Percentiles rank a stretch among this genome's conserved stretches.
These are phyloP conservation scores for Schrenkiella parvula DNA, from an alignment of 345 rosid species.

Conservation along the genomic window DNA sequence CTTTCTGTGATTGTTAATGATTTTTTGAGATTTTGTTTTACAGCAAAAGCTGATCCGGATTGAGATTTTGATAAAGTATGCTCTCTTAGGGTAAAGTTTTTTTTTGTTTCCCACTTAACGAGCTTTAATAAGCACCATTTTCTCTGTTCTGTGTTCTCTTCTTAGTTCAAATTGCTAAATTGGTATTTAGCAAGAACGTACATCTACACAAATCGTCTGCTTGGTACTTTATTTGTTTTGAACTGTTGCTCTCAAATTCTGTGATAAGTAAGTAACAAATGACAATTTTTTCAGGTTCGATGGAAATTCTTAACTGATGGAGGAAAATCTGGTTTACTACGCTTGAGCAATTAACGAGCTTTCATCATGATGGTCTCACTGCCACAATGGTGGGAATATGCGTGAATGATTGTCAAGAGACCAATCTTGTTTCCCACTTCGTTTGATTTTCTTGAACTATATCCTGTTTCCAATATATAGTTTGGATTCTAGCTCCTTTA, in stretches of 20 bases:
- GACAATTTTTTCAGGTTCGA: conserved; percentile 41
- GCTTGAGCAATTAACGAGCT: conserved; percentile 7
- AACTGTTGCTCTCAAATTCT: background rate
- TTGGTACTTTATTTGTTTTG: background rate
- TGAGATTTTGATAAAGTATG: background rate
- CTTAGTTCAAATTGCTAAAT: background rate
- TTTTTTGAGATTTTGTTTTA: background rate
- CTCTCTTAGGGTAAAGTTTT: background rate
- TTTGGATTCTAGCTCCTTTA: conserved; percentile 22
- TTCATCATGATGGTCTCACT: conserved; percentile 16
- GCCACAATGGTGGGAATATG: conserved; percentile 23
- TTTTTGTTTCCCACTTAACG: background rate
- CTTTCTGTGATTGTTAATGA: background rate
- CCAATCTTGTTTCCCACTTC: conserved; percentile 12
- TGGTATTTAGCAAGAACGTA: background rate
- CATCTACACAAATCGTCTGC: background rate
- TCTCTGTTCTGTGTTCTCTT: conserved; percentile 17
- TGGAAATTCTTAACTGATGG: conserved; percentile 31
- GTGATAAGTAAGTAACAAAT: background rate
- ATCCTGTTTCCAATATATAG: conserved; percentile 22
- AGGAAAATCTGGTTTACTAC: conserved; percentile 28
- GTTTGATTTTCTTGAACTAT: conserved; percentile 11
- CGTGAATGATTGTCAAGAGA: conserved; percentile 20
- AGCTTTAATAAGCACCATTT: background rate
- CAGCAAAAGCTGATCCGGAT: background rate